Evolutionary conservation across 2,329 filamentous ascomycete genomes (phyloP).

Genomic region (Alternaria sp.): DNA sequence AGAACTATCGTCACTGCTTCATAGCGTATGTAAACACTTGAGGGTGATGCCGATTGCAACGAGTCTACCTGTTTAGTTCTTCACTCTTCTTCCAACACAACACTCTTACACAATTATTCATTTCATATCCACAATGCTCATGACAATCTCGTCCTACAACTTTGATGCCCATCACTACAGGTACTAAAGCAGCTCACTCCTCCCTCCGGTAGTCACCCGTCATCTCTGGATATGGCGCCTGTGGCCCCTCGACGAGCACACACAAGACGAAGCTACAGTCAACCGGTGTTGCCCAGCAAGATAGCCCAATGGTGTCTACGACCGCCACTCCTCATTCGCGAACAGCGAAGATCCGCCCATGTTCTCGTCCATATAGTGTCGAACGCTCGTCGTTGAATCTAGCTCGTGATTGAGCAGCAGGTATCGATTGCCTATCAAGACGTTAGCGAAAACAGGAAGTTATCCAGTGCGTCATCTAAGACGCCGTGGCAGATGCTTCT

Average conservation of each 20-base stretch:
- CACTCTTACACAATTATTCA: not conserved
- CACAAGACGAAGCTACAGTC: not conserved
- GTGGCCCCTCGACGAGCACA: not conserved
- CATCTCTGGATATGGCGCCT: not conserved
- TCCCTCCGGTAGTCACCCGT: not conserved
- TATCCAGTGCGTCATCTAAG: not conserved
- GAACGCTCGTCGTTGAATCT: not conserved
- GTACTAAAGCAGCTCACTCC: not conserved
- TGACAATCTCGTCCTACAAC: not conserved
- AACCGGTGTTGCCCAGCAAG: not conserved
- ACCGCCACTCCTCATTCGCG: not conserved
- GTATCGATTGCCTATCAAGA: not conserved
- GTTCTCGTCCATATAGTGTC: not conserved
- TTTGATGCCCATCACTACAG: not conserved
- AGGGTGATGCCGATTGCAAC: not conserved
- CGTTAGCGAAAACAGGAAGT: not conserved
- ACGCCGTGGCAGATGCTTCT: no score
- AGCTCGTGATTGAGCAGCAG: not conserved
- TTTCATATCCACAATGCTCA: not conserved
- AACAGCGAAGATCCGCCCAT: slow-evolving; percentile 1
- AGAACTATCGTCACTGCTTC: not conserved
- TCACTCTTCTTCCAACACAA: not conserved
- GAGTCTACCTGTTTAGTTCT: not conserved
- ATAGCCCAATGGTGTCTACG: not conserved
- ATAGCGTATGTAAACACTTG: not conserved